These are phyloP conservation scores for Salicornia ramosissima DNA, from an alignment of 148 eudicot genomes.

Conservation along the genomic window DNA sequence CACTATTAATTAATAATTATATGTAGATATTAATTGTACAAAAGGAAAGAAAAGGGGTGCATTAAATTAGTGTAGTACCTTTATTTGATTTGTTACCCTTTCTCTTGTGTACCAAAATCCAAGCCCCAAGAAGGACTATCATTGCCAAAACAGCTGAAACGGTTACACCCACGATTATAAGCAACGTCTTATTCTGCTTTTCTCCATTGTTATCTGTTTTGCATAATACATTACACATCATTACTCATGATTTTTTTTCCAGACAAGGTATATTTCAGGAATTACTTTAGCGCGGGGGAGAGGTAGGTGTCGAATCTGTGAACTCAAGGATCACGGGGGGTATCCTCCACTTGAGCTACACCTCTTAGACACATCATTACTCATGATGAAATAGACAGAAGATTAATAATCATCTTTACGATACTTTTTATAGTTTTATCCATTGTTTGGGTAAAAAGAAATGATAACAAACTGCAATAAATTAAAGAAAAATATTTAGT, in stretches of 20 bases:
- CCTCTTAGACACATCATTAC: slow-evolving; percentile 10
- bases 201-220: slow-evolving; percentile 14
- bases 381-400: background rate
- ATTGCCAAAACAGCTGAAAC: slow-evolving; percentile 13
- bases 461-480: too few species aligned
- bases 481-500: too few species aligned
- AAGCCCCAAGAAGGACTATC: slow-evolving; percentile 7
- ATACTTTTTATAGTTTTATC: too few species aligned
- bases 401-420: background rate
- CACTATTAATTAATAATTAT: background rate
- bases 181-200: slow-evolving; percentile 5
- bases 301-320: too few species aligned
- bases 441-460: too few species aligned
- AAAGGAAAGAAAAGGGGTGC: too few species aligned
- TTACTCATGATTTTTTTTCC: slow-evolving; percentile 9
- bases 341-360: too few species aligned
- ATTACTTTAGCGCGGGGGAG: too few species aligned
- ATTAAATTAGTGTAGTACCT: slow-evolving; percentile 11
- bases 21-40: too few species aligned
- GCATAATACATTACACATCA: slow-evolving; percentile 9
- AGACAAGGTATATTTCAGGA: too few species aligned
- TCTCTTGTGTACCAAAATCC: slow-evolving; percentile 14
- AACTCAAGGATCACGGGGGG: too few species aligned
- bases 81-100: slow-evolving; percentile 2
- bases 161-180: background rate